Evolutionary conservation across 1,139 yeast species (phyloP), one percentile per base, ranked within the genome.

Genomic region (Lizanozyma gosingica): DNA sequence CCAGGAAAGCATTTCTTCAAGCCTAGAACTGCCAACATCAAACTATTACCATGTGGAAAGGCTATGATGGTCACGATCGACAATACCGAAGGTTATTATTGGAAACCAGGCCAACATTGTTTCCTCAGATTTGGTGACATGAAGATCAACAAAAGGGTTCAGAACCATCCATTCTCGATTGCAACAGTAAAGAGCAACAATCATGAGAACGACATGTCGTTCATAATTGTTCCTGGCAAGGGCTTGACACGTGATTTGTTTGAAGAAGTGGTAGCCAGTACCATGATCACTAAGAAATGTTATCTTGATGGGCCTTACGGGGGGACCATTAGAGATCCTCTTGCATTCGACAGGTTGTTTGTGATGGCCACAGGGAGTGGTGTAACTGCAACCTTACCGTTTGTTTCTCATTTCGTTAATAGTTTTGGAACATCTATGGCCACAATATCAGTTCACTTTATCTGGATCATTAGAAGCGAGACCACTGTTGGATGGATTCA

Each of bases 251-350:
- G 34, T n/a, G 35, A n/a, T 33, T 33, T 33, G 35, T 15, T 33
- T 33, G 35, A 33, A 11, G 29, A 22, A 22, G 29, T 22, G 6
- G 11, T 6, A 22, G 29, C 11, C 29, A 22, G 29, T 11, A 6
- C 29, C 6, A 6, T 6, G 11, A 22, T 22, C 29, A 22, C 29
- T 11, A 22, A 22, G 29, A 22, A 22, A 22, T 22, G 29, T 1
- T 65, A 57, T 44, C 53, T 79, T 37, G 85, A 79, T 53, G 85
- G 85, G 2, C 82, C 85, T 2, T 79, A 78, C 47, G 85, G 85
- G 8, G 84, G 84, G 0, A 52, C 73, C 37, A 54, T 65, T 14
- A 63, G 85, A 49, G 75, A 76, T 45, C 56, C 65, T 6, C 53
- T 63, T 33, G 55, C 77, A 2, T 79, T 79, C 53, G 77, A 76